Conservation (phyloP, 441 rosid genomes). For the Populus hybrid region DNA sequence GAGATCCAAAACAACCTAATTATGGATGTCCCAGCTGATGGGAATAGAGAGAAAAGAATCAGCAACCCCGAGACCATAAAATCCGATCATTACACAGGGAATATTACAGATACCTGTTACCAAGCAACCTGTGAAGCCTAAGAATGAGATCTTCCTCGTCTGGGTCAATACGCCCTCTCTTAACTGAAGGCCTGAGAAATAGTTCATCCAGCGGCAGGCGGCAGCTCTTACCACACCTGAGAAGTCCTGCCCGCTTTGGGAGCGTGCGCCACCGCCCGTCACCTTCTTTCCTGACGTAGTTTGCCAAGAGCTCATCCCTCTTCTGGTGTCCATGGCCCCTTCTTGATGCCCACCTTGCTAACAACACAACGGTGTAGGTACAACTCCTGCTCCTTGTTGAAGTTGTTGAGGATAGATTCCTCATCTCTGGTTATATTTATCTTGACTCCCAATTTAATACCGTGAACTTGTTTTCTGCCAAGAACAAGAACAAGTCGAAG, state of each 20-base stretch:
- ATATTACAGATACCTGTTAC: neutral
- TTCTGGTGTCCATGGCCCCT: neutral
- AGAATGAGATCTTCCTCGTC: neutral
- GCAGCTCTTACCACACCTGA: neutral
- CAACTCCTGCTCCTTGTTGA: neutral
- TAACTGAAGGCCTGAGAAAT: neutral
- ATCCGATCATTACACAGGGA: neutral
- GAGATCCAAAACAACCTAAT: neutral
- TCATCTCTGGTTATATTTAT: neutral
- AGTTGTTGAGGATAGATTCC: neutral
- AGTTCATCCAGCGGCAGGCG: neutral
- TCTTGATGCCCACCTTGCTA: neutral
- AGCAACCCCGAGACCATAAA: neutral
- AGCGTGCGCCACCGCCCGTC: neutral
- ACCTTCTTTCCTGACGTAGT: neutral
- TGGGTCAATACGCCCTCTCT: neutral
- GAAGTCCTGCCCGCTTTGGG: neutral
- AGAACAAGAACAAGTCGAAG: neutral
- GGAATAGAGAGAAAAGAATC: neutral
- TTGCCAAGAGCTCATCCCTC: neutral
- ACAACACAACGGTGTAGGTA: neutral
- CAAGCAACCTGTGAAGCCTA: neutral
- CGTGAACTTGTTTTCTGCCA: neutral
- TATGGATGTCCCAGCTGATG: neutral
- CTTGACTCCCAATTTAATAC: neutral